A percentile compares a stretch with the other conserved stretches of the same genome.
Evolutionary conservation across 1,284 basidiomycete species (phyloP).

Genomic region (Leucoagaricus sp.): DNA sequence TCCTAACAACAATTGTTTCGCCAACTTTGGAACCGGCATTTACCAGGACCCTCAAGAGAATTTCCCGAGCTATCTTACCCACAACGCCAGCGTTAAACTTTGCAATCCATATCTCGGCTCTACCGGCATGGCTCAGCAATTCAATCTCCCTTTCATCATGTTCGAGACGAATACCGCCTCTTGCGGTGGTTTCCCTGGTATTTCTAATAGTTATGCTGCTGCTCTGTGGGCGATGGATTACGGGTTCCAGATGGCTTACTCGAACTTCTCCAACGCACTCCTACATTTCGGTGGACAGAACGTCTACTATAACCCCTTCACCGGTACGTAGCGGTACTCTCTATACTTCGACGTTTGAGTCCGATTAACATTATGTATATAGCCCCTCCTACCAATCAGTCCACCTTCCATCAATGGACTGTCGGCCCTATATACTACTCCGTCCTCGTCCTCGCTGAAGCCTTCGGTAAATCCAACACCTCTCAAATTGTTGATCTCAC

Average conservation of each 20-base stretch:
- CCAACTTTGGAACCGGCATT: constrained; percentile 36
- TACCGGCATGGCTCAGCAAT: constrained; percentile 42
- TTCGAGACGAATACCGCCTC: constrained; percentile 83
- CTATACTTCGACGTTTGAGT: background rate
- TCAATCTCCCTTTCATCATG: constrained; percentile 63
- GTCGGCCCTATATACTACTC: constrained; percentile 72
- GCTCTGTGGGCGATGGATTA: constrained; percentile 76
- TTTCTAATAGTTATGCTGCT: constrained; percentile 72
- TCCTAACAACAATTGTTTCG: constrained; percentile 8
- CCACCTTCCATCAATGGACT: constrained; percentile 60
- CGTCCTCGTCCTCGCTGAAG: constrained; percentile 67
- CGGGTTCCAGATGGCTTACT: constrained; percentile 59
- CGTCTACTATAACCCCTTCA: constrained; percentile 55
- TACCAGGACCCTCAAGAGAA: constrained; percentile 49
- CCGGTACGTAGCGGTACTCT: constrained; percentile 37
- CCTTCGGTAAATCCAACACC: constrained; percentile 58
- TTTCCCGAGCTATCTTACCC: constrained; percentile 60
- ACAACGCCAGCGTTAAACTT: constrained; percentile 48
- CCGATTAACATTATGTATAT: constrained; percentile 12
- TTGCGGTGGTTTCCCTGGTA: constrained; percentile 79
- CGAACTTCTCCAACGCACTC: constrained; percentile 58
- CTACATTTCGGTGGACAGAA: constrained; percentile 70
- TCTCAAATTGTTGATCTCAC: constrained; percentile 64
- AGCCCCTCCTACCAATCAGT: constrained; percentile 64
- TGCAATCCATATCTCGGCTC: constrained; percentile 53